Base-by-base conservation (phyloP, 768 basidiomycete genomes). In the Rhodotorula paludigena region DNA sequence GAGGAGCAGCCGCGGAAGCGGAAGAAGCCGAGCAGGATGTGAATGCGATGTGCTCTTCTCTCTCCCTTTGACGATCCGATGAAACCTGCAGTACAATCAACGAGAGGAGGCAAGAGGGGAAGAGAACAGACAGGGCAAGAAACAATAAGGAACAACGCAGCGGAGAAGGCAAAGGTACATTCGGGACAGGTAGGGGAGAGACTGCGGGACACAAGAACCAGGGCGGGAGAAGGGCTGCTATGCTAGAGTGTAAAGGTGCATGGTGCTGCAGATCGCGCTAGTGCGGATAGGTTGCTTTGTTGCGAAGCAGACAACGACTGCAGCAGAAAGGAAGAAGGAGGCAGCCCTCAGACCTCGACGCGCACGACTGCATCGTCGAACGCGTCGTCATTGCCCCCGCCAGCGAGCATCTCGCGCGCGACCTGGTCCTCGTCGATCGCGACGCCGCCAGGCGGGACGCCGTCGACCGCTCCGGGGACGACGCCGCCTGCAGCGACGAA, bases 351-450 rank as follows among this genome's bases (percentile, higher is more conserved):
- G 21, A 11, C 38, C 20, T 30, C 30, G 8, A 51, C 35, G 6
- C 38, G n/a, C 10, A 60, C 61, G n/a, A n/a, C n/a, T n/a, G n/a
- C n/a, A n/a, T n/a, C n/a, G n/a, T n/a, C n/a, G n/a, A n/a, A n/a
- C 23, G 38, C 55, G 57, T 47, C 64, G 10, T 36, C 51, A 10
- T 23, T 39, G 41, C n/a, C 39, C 8, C 14, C 57, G 5, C 56
- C 63, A 15, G 35, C 56, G 55, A 71, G 54, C 70, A 72, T 72
- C 28, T 68, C 66, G 35, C 60, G 28, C 35, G 59, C 66, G 38
- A 60, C 63, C 36, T 52, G 55, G 23, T 67, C 63, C 45, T 64
- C 66, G 32, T 68, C 70, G 5, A 61, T 25, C 38, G 38, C 47
- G 7, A 54, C 38, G n/a, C n/a, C n/a, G n/a, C n/a, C n/a, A n/a